Conservation (phyloP, 2,329 filamentous ascomycete species). For the Aspergillus sp. region DNA sequence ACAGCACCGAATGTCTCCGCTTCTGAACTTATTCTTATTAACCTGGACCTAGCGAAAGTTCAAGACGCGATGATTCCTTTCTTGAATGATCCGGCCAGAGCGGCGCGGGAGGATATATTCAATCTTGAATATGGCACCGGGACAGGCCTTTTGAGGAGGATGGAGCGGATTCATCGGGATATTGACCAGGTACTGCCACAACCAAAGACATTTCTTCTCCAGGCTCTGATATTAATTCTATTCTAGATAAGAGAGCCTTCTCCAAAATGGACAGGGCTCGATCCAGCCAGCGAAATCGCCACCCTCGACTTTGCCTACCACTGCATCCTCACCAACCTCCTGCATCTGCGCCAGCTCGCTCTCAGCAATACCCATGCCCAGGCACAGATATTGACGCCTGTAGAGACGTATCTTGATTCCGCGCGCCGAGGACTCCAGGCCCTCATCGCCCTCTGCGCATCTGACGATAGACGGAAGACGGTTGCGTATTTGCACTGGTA, state of each 20-base stretch:
- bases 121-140: background rate
- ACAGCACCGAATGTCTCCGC: background rate
- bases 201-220: no score
- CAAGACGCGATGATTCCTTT: slow-evolving; percentile 19
- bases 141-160: background rate
- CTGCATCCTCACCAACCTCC: slow-evolving; percentile 20
- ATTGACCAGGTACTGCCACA: background rate
- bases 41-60: slow-evolving; percentile 19
- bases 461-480: slow-evolving; percentile 15
- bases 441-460: slow-evolving; percentile 18
- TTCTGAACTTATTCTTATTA: slow-evolving; percentile 16
- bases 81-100: background rate
- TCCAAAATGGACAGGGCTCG: slow-evolving; percentile 19
- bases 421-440: slow-evolving; percentile 20
- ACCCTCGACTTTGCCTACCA: slow-evolving; percentile 22
- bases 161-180: background rate
- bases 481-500: slow-evolving; percentile 22
- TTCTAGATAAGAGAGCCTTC: slow-evolving; percentile 15
- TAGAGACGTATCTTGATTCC: slow-evolving; percentile 16
- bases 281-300: slow-evolving; percentile 18
- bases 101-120: background rate
- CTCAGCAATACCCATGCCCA: background rate
- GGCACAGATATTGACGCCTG: background rate
- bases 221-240: background rate
- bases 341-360: slow-evolving; percentile 17